Evolutionary conservation across 208 protist genomes (phyloP).

Genomic region (Leptomonas seymouri): DNA sequence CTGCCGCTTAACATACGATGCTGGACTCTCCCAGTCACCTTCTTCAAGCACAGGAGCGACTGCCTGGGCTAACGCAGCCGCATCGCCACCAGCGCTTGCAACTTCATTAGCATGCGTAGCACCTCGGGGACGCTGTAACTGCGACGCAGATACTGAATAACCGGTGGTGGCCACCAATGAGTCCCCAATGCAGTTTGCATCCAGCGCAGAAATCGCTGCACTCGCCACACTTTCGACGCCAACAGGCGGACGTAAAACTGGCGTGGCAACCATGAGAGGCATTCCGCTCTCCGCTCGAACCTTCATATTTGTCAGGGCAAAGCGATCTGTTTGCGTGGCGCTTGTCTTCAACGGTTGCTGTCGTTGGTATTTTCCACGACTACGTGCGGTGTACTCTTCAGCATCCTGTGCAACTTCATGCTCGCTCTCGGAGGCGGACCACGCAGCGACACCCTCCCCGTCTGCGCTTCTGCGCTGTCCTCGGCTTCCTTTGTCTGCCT

Average conservation of each 20-base stretch:
- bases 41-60: background rate
- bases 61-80: background rate
- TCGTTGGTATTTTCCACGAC: background rate
- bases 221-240: background rate
- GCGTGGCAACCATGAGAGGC: background rate
- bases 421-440: slow-evolving; percentile 9
- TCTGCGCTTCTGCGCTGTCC: slow-evolving; percentile 3
- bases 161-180: background rate
- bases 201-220: background rate
- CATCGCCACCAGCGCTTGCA: background rate
- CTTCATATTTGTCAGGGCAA: background rate
- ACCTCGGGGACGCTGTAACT: background rate
- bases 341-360: slow-evolving; percentile 2
- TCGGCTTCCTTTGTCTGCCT: background rate
- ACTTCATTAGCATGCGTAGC: no score
- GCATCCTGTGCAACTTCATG: background rate
- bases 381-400: background rate
- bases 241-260: background rate
- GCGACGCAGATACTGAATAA: background rate
- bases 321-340: slow-evolving; percentile 9
- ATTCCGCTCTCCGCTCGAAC: background rate
- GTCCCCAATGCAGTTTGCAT: background rate
- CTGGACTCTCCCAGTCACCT: slow-evolving; percentile 3
- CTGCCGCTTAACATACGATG: slow-evolving; percentile 21
- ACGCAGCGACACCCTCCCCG: background rate